Evolutionary conservation across 371 early-diverging fungal genomes (phyloP), one percentile per base, ranked within the genome.

Genomic region (Apophysomyces variabilis): DNA sequence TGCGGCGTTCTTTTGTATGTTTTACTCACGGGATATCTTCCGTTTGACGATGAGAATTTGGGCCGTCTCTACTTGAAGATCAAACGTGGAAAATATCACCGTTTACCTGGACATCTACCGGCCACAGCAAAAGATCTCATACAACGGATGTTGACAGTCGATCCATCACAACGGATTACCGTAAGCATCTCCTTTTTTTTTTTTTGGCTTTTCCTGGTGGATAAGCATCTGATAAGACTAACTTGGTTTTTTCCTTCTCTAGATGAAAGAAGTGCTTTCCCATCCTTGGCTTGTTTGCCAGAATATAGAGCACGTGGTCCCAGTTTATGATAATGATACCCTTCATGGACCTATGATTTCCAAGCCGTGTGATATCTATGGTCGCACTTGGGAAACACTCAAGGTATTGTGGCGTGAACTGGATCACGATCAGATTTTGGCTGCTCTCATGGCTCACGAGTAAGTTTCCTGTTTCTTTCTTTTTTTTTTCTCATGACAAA

Each of bases 31-130:
- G 93, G 93, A 1, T 74, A 87, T 47, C 86, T 95, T 71, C 95
- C 95, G 12, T 89, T 94, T 74, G 92, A 93, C 65, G 95, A 93
- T 75, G 83, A 75, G 58, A 89, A 86, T 60, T 70, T 86, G 44
- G 90, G 93, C 5, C 69, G 91, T 21, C 66, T 95, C 57, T 87
- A 78, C 16, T 45, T 47, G 38, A 92, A 93, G 73, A 91, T 92
- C 37, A 78, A 79, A 64, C 26, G 59, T 4, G 82, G 82, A 14
- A 70, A 70, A 56, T 72, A 70, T 45, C 73, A 64, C 21, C 60
- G 39, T 35, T 65, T 94, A 66, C 92, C 93, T 6, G 82, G 86
- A 7, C 78, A 85, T 54, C 73, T 92, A 62, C 82, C 88, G 26
- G 44, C 74, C 3, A 68, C 68, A 4, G 90, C 92, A 5, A 79